Evolutionary conservation across 2,329 filamentous ascomycete genomes (phyloP), one percentile per base, ranked within the genome.

Genomic region (Arthrobotrys conoides): DNA sequence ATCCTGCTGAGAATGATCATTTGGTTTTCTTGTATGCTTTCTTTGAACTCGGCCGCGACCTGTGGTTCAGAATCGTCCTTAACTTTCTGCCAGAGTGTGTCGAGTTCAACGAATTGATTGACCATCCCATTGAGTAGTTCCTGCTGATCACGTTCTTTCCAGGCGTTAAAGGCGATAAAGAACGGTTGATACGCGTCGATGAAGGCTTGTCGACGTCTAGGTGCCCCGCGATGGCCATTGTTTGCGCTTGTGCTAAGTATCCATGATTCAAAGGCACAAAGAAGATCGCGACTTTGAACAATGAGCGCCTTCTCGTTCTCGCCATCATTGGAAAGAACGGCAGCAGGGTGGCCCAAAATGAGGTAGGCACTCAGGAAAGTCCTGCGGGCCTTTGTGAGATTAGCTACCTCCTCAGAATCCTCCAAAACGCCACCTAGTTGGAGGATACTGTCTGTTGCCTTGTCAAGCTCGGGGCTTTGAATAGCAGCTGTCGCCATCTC

Each of bases 121-220:
- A 95, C 87, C 92, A 96, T 94, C 70, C 93, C 91, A 82, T 94
- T 91, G 66, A 95, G 90, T 3, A 96, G 86, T 0, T 92, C 90
- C 68, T 90, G 90, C 0, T 92, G 93, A 83, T 95, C 93, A 66
- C 92, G 89, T 0, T 92, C 91, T 84, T 94, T 93, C 93, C 93
- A 96, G 2, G 92, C 90, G 77, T 93, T 92, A 82, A 96, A 94
- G 0, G 92, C 92, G 67, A 92, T 91, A 81, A 91, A 89, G 81
- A 93, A 96, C 0, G 90, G 89, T 36, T 91, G 89, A 82, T 94
- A 93, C 0, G 89, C 87, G 81, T 93, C 88, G 0, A 91, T 88
- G 18, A 96, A 86, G 0, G 88, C 87, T 67, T 90, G 88, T 33
- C 88, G 86, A 48, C 92, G 87, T 1, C 88, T 88, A 8, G 73